phyloP scores from a whole-genome alignment of 148 eudicot genomes.

The Fagopyrum esculentum region DNA sequence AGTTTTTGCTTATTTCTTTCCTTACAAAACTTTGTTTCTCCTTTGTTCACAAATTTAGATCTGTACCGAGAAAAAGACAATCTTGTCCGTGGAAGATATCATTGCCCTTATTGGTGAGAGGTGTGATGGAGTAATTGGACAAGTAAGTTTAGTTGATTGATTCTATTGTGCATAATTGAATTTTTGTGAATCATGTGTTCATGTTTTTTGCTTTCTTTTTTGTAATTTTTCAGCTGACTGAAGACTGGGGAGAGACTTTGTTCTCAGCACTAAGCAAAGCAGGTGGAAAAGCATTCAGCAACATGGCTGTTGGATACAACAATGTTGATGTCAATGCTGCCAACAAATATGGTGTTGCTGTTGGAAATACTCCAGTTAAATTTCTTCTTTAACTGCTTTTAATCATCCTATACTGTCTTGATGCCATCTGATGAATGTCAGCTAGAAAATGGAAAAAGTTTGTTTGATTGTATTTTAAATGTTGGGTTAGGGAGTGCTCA shows the following conservation, averaged over 20 bases:
- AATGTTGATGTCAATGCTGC: slow-evolving; percentile 94
- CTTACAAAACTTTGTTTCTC: background rate
- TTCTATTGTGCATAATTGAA: background rate
- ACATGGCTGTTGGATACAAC: slow-evolving; percentile 99
- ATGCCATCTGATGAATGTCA: background rate
- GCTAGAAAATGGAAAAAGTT: background rate
- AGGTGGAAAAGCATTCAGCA: slow-evolving; percentile 95
- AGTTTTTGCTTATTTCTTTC: background rate
- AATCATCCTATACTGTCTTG: too few relatives aligned
- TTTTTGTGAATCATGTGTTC: background rate
- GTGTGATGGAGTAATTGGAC: slow-evolving; percentile 99
- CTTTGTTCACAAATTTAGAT: slow-evolving; percentile 35
- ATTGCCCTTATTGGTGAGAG: slow-evolving; percentile 77
- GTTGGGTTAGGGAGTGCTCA: slow-evolving; percentile 72
- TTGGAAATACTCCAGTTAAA: slow-evolving; percentile 97
- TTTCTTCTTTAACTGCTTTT: background rate
- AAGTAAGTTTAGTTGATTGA: slow-evolving; percentile 32
- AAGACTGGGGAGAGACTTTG: slow-evolving; percentile 96
- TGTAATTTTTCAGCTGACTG: slow-evolving; percentile 60
- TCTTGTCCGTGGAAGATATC: slow-evolving; percentile 90
- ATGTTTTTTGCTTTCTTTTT: background rate
- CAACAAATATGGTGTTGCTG: slow-evolving; percentile 88
- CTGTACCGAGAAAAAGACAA: slow-evolving; percentile 89
- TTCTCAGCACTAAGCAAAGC: slow-evolving; percentile 95
- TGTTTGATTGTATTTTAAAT: background rate